A percentile compares a stretch with the other conserved stretches of the same genome.
These are phyloP conservation scores for Hericium rajendrae DNA, from an alignment of 768 basidiomycete species.

Conservation along the genomic window DNA sequence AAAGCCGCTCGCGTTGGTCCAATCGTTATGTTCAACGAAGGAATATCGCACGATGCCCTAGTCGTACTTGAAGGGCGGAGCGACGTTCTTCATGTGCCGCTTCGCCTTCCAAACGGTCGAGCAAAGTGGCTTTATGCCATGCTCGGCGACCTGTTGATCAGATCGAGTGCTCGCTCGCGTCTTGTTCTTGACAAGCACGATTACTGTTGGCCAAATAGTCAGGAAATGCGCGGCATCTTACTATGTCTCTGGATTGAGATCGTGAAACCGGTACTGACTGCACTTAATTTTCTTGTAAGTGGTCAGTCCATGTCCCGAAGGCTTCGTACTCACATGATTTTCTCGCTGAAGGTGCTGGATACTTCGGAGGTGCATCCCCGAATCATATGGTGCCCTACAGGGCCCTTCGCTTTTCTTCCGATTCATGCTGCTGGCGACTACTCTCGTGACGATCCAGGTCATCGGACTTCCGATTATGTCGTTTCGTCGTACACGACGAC, in stretches of 20 bases:
- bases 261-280: not conserved
- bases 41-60: not conserved
- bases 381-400: not conserved
- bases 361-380: not conserved
- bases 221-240: not conserved
- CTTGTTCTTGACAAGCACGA: not conserved
- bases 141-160: not conserved
- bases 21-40: not conserved
- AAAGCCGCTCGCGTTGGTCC: not conserved
- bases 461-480: not conserved
- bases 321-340: not conserved
- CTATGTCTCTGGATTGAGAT: not conserved
- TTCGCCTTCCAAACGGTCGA: not conserved
- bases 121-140: no score
- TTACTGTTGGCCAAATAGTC: not conserved
- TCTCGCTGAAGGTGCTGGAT: not conserved
- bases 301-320: not conserved
- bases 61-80: not conserved
- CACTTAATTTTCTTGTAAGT: not conserved
- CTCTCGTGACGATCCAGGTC: not conserved
- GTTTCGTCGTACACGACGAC: not conserved
- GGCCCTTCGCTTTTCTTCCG: not conserved
- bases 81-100: not conserved
- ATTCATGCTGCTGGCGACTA: not conserved
- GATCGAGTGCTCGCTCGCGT: not conserved